Evolutionary conservation across 1,139 yeast species (phyloP).

Genomic region (Magnusiomyces paraingens): DNA sequence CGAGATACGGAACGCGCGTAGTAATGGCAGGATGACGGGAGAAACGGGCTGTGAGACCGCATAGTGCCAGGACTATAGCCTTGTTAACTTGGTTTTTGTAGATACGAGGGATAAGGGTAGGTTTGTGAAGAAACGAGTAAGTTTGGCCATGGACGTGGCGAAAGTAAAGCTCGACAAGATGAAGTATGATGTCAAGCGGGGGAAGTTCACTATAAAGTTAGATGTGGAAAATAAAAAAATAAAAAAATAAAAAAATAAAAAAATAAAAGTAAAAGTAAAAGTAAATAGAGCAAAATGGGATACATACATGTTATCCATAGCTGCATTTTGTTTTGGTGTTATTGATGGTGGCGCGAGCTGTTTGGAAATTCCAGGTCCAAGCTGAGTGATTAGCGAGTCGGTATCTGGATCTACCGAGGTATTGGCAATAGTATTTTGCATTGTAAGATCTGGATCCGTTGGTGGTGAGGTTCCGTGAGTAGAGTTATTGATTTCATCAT

Average conservation of each 20-base stretch:
- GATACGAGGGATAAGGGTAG: constrained; percentile 30
- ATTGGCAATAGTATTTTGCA: not conserved
- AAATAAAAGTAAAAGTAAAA: too few relatives aligned
- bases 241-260: too few relatives aligned
- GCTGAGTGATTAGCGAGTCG: constrained; percentile 15
- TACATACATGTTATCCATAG: not conserved
- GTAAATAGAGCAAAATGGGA: not conserved
- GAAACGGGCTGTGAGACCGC: constrained; percentile 34
- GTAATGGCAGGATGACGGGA: constrained; percentile 31
- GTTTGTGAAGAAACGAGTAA: constrained; percentile 34
- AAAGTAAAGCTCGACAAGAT: constrained; percentile 30
- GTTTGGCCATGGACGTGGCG: constrained; percentile 34
- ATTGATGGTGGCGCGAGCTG: constrained; percentile 12
- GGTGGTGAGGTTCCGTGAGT: not conserved
- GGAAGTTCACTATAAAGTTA: constrained; percentile 14
- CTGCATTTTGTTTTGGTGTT: not conserved
- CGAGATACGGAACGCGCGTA: constrained; percentile 24
- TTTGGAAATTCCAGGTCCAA: constrained; percentile 12
- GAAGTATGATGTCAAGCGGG: constrained; percentile 23
- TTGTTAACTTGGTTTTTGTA: constrained; percentile 28
- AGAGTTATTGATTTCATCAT: not conserved
- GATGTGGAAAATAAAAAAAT: not conserved
- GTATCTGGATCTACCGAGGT: constrained; percentile 8
- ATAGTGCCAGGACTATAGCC: constrained; percentile 32
- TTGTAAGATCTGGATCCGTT: not conserved